Evolutionary conservation across 495 filamentous ascomycete species (phyloP).

Genomic region (Annulohypoxylon maeteangense): DNA sequence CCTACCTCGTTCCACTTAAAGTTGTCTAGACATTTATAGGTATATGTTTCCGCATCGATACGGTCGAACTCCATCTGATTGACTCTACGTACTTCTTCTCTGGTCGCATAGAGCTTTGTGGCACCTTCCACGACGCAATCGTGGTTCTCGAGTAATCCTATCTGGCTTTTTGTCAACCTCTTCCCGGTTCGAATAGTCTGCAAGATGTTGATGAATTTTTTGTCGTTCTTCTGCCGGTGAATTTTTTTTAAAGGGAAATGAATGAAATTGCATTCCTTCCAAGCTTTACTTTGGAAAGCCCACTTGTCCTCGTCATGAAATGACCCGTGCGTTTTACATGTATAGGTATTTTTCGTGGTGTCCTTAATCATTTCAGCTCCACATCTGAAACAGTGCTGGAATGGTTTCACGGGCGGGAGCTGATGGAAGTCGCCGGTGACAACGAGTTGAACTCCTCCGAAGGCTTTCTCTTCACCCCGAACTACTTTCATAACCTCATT

Average conservation of each 20-base stretch:
- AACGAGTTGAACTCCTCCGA: constrained; percentile 91
- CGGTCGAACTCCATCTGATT: constrained; percentile 52
- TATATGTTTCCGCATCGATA: constrained; percentile 49
- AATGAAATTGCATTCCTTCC: constrained; percentile 53
- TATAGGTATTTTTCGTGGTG: constrained; percentile 76
- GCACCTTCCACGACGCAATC: constrained; percentile 37
- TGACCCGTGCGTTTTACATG: constrained; percentile 46
- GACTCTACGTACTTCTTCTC: constrained; percentile 52
- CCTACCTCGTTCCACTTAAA: constrained; percentile 70
- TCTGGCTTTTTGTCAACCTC: neutral
- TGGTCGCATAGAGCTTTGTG: constrained; percentile 58
- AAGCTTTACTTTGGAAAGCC: constrained; percentile 51
- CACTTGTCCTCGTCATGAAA: constrained; percentile 53
- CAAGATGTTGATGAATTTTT: constrained; percentile 60
- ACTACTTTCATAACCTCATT: constrained; percentile 63
- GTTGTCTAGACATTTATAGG: constrained; percentile 78
- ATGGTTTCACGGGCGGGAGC: constrained; percentile 87
- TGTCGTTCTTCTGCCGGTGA: constrained; percentile 62
- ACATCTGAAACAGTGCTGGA: constrained; percentile 80
- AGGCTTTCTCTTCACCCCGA: constrained; percentile 58
- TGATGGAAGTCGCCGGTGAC: constrained; percentile 98
- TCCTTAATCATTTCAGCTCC: constrained; percentile 72
- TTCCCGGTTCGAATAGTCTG: constrained; percentile 47
- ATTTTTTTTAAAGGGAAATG: constrained; percentile 57
- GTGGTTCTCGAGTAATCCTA: neutral